phyloP scores from a whole-genome alignment of 164 flowering plant species.

The Platanus orientalis region DNA sequence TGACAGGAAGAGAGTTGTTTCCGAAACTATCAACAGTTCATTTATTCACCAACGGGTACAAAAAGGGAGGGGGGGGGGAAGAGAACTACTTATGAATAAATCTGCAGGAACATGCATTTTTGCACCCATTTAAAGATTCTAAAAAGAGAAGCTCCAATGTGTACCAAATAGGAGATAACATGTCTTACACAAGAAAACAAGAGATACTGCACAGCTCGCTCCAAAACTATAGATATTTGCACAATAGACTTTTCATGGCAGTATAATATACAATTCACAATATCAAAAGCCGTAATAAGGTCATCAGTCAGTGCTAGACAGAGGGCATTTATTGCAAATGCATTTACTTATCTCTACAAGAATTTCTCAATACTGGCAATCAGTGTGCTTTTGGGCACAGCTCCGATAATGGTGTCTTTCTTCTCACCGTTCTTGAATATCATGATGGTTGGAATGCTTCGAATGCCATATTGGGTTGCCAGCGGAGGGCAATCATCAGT shows the following conservation, averaged over 20 bases:
- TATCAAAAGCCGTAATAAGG: not conserved
- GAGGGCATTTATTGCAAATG: not conserved
- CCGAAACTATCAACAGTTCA: too few species aligned
- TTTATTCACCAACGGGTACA: too few species aligned
- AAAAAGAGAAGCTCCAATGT: too few species aligned
- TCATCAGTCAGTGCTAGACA: not conserved
- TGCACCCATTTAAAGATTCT: not conserved
- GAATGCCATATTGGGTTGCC: constrained; percentile 71
- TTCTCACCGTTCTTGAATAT: constrained; percentile 87
- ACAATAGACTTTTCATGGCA: constrained; percentile 7
- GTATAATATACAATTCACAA: constrained; percentile 1
- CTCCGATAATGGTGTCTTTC: constrained; percentile 82
- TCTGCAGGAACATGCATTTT: too few species aligned
- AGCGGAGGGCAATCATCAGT: constrained; percentile 69
- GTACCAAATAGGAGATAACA: not conserved
- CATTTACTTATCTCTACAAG: constrained; percentile 40
- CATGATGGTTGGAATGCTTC: constrained; percentile 89
- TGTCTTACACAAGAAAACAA: not conserved
- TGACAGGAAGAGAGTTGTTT: too few species aligned
- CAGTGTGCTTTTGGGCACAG: constrained; percentile 78
- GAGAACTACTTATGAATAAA: too few species aligned
- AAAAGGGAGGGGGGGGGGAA: too few species aligned
- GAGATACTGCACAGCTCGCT: constrained; percentile 9
- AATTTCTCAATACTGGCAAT: constrained; percentile 68
- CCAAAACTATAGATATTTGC: constrained; percentile 25